Evolutionary conservation across 176 grass and related monocot genomes (phyloP).

Genomic region (Chloris gayana): DNA sequence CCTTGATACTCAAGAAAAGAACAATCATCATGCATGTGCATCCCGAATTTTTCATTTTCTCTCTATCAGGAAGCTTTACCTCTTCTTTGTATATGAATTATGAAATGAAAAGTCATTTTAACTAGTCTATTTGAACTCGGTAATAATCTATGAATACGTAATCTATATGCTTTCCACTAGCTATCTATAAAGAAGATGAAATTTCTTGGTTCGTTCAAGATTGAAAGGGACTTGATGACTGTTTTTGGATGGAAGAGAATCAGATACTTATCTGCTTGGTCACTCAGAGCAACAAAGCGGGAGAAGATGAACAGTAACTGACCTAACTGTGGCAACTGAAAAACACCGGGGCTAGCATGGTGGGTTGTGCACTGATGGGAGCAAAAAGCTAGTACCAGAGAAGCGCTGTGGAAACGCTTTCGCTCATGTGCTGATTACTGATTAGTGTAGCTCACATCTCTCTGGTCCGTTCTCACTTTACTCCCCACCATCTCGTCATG

Average conservation of each 20-base stretch:
- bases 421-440: slow-evolving; percentile 55
- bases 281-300: slow-evolving; percentile 4
- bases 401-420: slow-evolving; percentile 38
- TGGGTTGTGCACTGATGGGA: neutral
- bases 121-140: neutral
- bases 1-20: slow-evolving; percentile 45
- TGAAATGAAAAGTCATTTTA: slow-evolving; percentile 4
- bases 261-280: slow-evolving; percentile 24
- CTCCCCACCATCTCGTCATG: slow-evolving; percentile 3
- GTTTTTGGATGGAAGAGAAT: slow-evolving; percentile 9
- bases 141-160: no score
- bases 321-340: slow-evolving; percentile 24
- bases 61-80: neutral
- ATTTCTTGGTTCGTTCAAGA: neutral
- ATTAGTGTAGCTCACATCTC: slow-evolving; percentile 59
- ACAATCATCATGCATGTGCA: slow-evolving; percentile 20
- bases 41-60: neutral
- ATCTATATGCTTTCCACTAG: neutral
- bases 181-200: neutral
- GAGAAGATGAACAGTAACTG: neutral
- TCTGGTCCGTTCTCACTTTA: slow-evolving; percentile 42
- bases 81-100: neutral
- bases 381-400: slow-evolving; percentile 39
- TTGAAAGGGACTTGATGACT: neutral
- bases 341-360: neutral